Evolutionary conservation across 164 flowering plant genomes (phyloP).

Genomic region (Saururus chinensis): DNA sequence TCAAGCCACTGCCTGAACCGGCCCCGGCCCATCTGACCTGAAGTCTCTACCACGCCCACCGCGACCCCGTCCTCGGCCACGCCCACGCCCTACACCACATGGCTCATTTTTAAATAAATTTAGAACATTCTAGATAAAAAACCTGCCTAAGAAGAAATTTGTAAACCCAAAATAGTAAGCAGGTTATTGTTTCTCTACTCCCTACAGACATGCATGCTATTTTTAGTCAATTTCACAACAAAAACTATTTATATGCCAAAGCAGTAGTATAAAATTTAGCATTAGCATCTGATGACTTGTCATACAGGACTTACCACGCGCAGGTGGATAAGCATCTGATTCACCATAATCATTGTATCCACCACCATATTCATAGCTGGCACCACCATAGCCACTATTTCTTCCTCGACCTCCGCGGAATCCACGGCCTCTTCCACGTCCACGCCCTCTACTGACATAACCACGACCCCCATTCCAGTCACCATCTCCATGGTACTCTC

Average conservation of each 20-base stretch:
- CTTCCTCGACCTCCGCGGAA: slow-evolving; percentile 37
- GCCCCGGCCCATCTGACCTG: slow-evolving; percentile 22
- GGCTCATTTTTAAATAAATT: not conserved
- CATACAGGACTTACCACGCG: slow-evolving; percentile 22
- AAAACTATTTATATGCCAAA: not conserved
- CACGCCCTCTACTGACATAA: slow-evolving; percentile 35
- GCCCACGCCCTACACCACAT: slow-evolving; percentile 26
- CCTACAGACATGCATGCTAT: too few species aligned
- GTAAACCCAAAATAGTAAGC: too few species aligned
- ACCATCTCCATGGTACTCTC: slow-evolving; percentile 31
- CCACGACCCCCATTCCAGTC: slow-evolving; percentile 32
- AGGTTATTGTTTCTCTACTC: too few species aligned
- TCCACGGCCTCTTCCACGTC: slow-evolving; percentile 36
- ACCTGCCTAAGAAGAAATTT: not conserved
- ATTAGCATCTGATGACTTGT: too few species aligned
- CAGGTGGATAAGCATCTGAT: slow-evolving; percentile 20
- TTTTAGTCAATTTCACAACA: not conserved
- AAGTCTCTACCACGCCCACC: slow-evolving; percentile 19
- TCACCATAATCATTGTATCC: slow-evolving; percentile 33
- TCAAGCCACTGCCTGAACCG: slow-evolving; percentile 19
- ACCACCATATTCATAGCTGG: slow-evolving; percentile 27
- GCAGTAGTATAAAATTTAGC: too few species aligned
- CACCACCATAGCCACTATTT: slow-evolving; percentile 41
- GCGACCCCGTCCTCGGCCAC: slow-evolving; percentile 19
- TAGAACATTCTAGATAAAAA: not conserved